Evolutionary conservation across 2,329 filamentous ascomycete species (phyloP).

Genomic region (Calonectria leucothoes): DNA sequence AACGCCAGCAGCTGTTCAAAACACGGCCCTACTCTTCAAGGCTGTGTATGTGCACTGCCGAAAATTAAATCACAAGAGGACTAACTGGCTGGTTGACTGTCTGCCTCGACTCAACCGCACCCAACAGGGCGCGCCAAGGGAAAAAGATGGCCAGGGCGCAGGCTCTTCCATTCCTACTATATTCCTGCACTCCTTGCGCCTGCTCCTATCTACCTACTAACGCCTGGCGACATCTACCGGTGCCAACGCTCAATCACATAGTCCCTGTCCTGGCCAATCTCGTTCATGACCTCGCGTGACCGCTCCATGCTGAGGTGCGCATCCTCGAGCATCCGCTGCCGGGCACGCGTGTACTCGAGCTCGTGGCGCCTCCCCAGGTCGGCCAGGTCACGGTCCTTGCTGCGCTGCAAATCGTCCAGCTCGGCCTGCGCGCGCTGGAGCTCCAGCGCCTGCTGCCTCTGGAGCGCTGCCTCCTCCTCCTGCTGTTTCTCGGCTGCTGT

Average conservation of each 20-base stretch:
- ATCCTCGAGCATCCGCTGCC: conserved; percentile 4
- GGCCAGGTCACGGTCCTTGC: neutral
- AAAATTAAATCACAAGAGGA: neutral
- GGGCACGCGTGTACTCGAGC: neutral
- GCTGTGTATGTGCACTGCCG: neutral
- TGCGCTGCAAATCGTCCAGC: conserved; percentile 7
- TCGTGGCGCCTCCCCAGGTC: neutral
- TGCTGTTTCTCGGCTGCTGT: neutral
- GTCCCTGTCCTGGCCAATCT: neutral
- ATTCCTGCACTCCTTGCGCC: no score
- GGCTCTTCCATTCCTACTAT: no score
- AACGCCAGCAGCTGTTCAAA: neutral
- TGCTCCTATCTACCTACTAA: no score
- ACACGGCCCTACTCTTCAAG: neutral
- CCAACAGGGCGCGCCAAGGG: neutral
- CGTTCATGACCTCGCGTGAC: neutral
- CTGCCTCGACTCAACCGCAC: neutral
- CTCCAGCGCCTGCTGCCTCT: neutral
- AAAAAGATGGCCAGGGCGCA: neutral
- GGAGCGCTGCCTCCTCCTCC: neutral
- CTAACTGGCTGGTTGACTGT: no score
- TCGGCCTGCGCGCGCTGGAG: conserved; percentile 5
- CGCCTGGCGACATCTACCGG: no score
- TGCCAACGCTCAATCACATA: conserved; percentile 2
- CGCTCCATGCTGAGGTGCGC: neutral